Evolutionary conservation across 2,329 filamentous ascomycete species (phyloP).

Genomic region (Pseudocercospora ulei): DNA sequence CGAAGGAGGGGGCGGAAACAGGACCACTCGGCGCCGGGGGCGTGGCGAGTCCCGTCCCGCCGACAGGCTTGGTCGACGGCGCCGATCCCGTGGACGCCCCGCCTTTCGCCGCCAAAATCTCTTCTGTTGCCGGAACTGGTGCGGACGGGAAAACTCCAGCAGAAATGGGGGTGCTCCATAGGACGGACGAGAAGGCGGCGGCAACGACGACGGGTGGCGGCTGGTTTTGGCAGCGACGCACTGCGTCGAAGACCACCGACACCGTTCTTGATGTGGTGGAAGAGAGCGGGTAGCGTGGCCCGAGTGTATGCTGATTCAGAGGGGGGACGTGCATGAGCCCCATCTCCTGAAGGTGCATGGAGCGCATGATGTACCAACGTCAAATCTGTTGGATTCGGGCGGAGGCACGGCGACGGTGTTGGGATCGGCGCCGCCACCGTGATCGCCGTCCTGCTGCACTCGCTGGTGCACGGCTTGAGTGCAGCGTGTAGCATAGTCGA

Average conservation of each 20-base stretch:
- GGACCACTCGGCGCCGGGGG: conserved; percentile 10
- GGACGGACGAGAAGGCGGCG: conserved; percentile 15
- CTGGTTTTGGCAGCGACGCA: conserved; percentile 32
- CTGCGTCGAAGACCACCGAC: conserved; percentile 23
- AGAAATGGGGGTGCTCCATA: conserved; percentile 17
- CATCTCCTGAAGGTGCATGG: background rate
- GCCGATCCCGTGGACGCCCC: conserved; percentile 8
- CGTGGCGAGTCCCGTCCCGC: conserved; percentile 16
- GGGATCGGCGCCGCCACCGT: background rate
- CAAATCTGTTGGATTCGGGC: conserved; percentile 6
- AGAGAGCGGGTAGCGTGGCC: conserved; percentile 3
- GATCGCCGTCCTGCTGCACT: background rate
- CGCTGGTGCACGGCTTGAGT: conserved; percentile 4
- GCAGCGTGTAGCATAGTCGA: conserved; percentile 5
- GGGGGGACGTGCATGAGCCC: conserved; percentile 6
- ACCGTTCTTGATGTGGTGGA: conserved; percentile 12
- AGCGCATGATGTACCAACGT: conserved; percentile 9
- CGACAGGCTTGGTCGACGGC: conserved; percentile 17
- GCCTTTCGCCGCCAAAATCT: conserved; percentile 1
- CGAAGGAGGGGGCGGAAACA: conserved; percentile 16
- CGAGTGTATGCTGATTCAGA: background rate
- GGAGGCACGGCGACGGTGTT: conserved; percentile 6
- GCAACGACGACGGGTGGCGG: conserved; percentile 21
- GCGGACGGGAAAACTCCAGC: conserved; percentile 18
- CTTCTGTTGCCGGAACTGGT: conserved; percentile 11